Base-by-base conservation (phyloP, 805 yeast species). In the Wickerhamiella vanderwaltii region DNA sequence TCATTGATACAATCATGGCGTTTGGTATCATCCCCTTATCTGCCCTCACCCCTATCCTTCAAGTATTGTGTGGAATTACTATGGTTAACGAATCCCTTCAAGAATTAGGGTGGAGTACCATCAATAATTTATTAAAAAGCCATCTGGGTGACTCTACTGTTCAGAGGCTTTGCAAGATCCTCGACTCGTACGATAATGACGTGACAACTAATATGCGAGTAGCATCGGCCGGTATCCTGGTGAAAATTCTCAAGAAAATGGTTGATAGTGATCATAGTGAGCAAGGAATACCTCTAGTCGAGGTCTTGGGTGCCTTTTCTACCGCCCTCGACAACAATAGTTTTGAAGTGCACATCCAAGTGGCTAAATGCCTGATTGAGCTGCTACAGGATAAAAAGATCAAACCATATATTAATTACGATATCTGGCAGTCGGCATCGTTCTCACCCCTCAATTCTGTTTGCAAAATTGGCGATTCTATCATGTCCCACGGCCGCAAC, bases 11-110 rank as follows among this genome's bases (percentile, higher is more conserved):
- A 0, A 57, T 69, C 4, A 59, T 70, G 35, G 53, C 65, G 1
- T 70, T 62, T 48, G 76, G 77, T 1, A 51, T 57, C 20, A 49
- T 76, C 2, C 79, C 80, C 0, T 44, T 57, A 6, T 47, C 57
- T 1, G 53, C 55, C n/a, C 55, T 71, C 19, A 57, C 51, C 16
- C 56, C 58, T 5, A 56, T 65, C 1, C 53, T 75, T 3, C 64
- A 63, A 41, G 62, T 72, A 11, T 50, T 76, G 6, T 68, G 78
- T 46, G 70, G 70, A 2, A 58, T 68, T 1, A 55, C 64, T 23
- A 56, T 63, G 1, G 48, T 64, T 23, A 63, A 66, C 13, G 57
- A 63, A 6, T 52, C 58, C 4, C 59, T 69, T 26, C 52, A 54
- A 6, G 61, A 57, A 4, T 30, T 58, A 5, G 57, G 67, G 1